These are phyloP conservation scores for Suillus bovinus DNA, from an alignment of 768 basidiomycete species.

Conservation along the genomic window DNA sequence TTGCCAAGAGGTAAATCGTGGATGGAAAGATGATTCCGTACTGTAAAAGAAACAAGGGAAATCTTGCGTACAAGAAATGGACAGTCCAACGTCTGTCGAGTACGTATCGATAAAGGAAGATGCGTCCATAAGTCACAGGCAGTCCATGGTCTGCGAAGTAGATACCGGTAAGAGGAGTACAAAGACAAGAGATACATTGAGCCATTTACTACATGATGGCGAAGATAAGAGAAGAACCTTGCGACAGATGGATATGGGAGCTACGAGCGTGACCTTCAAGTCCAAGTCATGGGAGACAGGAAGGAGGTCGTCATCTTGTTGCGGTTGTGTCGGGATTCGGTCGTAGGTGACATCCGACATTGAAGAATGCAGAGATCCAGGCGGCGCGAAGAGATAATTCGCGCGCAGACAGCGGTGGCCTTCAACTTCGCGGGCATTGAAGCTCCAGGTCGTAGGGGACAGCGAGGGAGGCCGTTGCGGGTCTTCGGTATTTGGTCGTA, in stretches of 20 bases:
- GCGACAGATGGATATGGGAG: not conserved
- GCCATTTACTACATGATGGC: not conserved
- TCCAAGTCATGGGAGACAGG: not conserved
- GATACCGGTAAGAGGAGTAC: not conserved
- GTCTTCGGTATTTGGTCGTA: not conserved
- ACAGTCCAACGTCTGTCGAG: not conserved
- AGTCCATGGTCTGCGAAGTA: not conserved
- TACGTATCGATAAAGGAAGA: not conserved
- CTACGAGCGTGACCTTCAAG: not conserved
- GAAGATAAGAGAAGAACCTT: not conserved
- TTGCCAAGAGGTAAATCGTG: not conserved
- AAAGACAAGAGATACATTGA: not conserved
- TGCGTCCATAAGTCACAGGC: not conserved
- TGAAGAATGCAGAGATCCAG: not conserved
- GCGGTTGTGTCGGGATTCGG: not conserved
- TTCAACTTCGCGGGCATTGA: not conserved
- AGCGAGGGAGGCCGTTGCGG: not conserved
- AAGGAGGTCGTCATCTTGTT: not conserved
- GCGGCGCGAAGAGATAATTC: not conserved
- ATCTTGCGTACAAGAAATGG: not conserved
- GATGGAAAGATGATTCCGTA: not conserved
- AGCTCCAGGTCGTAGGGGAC: not conserved
- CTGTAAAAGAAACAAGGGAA: not conserved
- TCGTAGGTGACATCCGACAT: not conserved
- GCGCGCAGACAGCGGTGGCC: not conserved